phyloP scores from a whole-genome alignment of 2,329 filamentous ascomycete species.

The Xylariaceae sp. region DNA sequence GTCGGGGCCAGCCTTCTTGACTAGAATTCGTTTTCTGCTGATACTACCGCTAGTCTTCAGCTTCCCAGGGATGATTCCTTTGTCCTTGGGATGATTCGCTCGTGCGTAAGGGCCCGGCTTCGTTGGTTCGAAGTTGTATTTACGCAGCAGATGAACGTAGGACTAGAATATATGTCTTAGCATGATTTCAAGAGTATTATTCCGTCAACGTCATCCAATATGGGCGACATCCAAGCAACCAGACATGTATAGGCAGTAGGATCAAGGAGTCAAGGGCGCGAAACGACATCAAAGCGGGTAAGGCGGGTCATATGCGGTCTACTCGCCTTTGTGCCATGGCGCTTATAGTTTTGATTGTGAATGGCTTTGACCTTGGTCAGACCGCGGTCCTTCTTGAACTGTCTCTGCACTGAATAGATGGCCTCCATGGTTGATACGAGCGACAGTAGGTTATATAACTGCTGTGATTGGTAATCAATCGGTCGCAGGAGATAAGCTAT shows the following conservation, averaged over 20 bases:
- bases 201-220: neutral
- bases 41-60: constrained; percentile 47
- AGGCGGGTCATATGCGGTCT: neutral
- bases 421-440: constrained; percentile 33
- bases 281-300: neutral
- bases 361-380: constrained; percentile 48
- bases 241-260: neutral
- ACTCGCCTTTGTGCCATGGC: constrained; percentile 49
- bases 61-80: constrained; percentile 41
- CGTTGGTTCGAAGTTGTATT: constrained; percentile 61
- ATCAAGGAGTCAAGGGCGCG: no score
- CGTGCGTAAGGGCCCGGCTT: constrained; percentile 58
- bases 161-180: constrained; percentile 34
- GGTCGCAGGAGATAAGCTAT: neutral
- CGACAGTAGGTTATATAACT: neutral
- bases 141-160: constrained; percentile 57
- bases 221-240: neutral
- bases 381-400: constrained; percentile 35
- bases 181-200: neutral
- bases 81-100: constrained; percentile 44
- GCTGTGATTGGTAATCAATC: neutral
- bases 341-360: constrained; percentile 56
- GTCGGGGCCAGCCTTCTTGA: constrained; percentile 39
- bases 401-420: constrained; percentile 34
- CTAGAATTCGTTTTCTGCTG: constrained; percentile 44